These are phyloP conservation scores for Fusarium sp. DNA, from an alignment of 2,329 filamentous ascomycete species.

Conservation along the genomic window DNA sequence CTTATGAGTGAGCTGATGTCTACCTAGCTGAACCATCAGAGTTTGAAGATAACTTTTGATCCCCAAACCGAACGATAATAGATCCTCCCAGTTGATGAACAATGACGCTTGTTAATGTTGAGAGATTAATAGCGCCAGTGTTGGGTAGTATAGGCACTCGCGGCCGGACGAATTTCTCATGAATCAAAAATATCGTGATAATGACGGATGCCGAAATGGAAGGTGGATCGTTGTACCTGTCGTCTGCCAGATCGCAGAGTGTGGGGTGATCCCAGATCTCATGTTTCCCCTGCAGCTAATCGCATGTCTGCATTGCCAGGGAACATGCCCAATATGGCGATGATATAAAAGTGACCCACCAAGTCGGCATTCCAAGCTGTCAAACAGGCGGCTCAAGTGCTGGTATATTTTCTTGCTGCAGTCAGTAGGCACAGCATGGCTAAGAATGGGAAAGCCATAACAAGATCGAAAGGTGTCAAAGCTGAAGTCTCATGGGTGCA, in stretches of 20 bases:
- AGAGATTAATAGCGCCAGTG: too few relatives aligned
- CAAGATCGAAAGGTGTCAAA: conserved; percentile 11
- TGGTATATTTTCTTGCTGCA: neutral
- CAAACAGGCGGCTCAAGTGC: conserved; percentile 32
- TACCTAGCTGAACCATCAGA: neutral
- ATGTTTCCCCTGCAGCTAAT: conserved; percentile 39
- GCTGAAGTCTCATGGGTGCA: conserved; percentile 24
- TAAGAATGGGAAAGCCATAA: neutral
- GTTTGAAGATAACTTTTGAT: neutral
- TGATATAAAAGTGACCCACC: conserved; percentile 27
- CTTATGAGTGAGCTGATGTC: neutral
- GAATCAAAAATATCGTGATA: neutral
- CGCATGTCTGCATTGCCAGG: conserved; percentile 37
- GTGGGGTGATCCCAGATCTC: conserved; percentile 46
- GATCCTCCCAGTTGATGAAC: neutral
- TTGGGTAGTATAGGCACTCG: neutral
- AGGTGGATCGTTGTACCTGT: conserved; percentile 40
- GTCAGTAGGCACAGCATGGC: neutral
- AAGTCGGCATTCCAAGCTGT: conserved; percentile 12
- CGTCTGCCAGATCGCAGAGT: conserved; percentile 38
- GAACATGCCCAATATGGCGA: conserved; percentile 30
- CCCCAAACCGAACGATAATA: neutral
- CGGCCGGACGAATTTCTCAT: neutral
- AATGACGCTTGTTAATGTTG: neutral
- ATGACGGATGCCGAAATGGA: conserved; percentile 10